Evolutionary conservation across 1,139 yeast genomes (phyloP), one percentile per base, ranked within the genome.

Genomic region (Kodamaea derodonti): DNA sequence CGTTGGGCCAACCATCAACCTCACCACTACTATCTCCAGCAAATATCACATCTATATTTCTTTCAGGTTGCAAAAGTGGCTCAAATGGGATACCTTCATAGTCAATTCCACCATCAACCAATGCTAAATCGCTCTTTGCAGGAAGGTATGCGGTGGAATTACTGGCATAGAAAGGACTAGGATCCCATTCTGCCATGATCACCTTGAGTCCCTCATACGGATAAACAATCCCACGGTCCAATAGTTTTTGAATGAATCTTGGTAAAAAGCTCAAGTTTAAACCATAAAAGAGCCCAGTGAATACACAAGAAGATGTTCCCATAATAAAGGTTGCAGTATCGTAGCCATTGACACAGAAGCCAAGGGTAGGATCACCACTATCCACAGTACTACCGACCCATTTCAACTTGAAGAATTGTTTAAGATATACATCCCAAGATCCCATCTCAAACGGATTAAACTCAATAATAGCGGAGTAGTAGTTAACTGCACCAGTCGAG

Each of bases 261-360:
- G 40, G 40, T n/a, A 61, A 26, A 46, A 48, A n/a, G 50, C 58
- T 40, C 64, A 62, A 42, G 78, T 38, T 79, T 38, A 82, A 54
- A 40, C 71, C 73, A 36, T 80, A 60, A 27, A 82, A 52, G 45
- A 81, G 75, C 51, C 43, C 45, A 34, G 52, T 53, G 40, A 52
- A 53, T 20, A 52, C 31, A 3, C 51, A 30, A 12, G 52, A 48
- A 12, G 51, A 46, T 3, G 57, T 51, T 3, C 54, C 56, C 42
- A 49, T 43, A 10, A 51, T 33, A 30, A 42, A 53, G 2, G 52
- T 57, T 1, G 51, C 45, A 24, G 51, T 52, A 36, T 53, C 58
- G 22, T 45, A 48, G 10, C 51, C 51, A 3, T 37, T 42, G 9
- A 45, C 38, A 27, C 57, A 52, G 29, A 45, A 46, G 17, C 6